Evolutionary conservation across 73 alveolate species (phyloP), one percentile per base, ranked within the genome.

Genomic region (Paramecium sonneborni): DNA sequence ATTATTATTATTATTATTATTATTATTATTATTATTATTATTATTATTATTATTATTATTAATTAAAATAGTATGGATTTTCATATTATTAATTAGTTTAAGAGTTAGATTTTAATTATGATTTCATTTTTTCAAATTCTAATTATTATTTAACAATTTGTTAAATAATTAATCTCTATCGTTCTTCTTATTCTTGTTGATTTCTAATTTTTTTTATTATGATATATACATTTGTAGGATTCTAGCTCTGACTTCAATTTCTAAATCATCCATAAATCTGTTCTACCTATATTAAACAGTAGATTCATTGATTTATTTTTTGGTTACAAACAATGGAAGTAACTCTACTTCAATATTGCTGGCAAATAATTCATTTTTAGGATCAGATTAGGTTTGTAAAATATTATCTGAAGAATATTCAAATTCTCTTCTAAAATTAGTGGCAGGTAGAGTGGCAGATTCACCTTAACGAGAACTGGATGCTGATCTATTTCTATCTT

Each of bases 401-500:
- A 62, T 32, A 15, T 62, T 32, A 62, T 30, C 39, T 62, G 39
- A 2, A 14, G 39, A 2, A 14, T 32, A 30, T 62, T 62, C 84
- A 5, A 62, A 26, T 62, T 62, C 84, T 62, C 48, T 4, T 30
- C 39, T 30, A 30, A 30, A 32, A 14, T 62, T 26, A 62, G 84
- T 62, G 14, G 84, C 84, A 23, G 84, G 48, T 30, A 62, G 20
- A 14, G 84, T 62, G 6, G 44, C 52, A 11, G 84, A 62, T 62
- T 62, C 84, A 23, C 84, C 84, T 32, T 62, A 32, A 26, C 46
- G 39, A 62, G 84, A 62, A 62, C 84, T 62, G 12, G 84, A 62
- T 14, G 48, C 84, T 30, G 84, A 62, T 62, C 84, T 4, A 30
- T 26, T 32, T 62, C 84, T 7, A 12, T 62, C 84, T 62, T 62